phyloP scores from a whole-genome alignment of 805 yeast genomes.

The Candida dendrica region DNA sequence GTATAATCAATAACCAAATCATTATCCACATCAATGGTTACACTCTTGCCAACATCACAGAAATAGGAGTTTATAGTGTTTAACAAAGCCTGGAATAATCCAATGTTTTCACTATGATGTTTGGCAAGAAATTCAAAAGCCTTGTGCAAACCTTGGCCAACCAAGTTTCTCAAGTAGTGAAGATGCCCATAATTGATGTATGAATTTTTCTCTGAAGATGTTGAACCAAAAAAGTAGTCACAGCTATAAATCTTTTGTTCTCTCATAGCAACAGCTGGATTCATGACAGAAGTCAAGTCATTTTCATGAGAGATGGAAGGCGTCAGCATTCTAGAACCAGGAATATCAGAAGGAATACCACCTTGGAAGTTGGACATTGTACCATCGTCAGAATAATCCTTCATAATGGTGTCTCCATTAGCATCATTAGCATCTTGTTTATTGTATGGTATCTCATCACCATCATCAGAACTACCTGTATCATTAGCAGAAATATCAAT shows the following conservation, averaged over 20 bases:
- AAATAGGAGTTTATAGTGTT: constrained; percentile 70
- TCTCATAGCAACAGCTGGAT: constrained; percentile 48
- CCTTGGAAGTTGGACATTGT: constrained; percentile 30
- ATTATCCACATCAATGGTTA: constrained; percentile 50
- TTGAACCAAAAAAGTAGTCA: constrained; percentile 57
- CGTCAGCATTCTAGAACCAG: constrained; percentile 25
- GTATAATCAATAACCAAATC: constrained; percentile 45
- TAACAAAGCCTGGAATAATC: constrained; percentile 52
- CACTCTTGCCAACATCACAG: constrained; percentile 71
- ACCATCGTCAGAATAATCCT: constrained; percentile 36
- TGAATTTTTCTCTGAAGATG: constrained; percentile 34
- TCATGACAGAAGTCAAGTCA: constrained; percentile 38
- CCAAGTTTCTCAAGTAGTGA: constrained; percentile 51
- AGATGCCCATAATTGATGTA: constrained; percentile 41
- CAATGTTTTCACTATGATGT: constrained; percentile 55
- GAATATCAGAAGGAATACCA: constrained; percentile 24
- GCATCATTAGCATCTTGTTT: neutral
- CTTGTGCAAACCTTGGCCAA: constrained; percentile 60
- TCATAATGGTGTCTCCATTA: constrained; percentile 15
- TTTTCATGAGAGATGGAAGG: constrained; percentile 23
- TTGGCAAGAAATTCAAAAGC: constrained; percentile 40
- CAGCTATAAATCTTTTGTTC: constrained; percentile 57
- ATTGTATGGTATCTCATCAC: constrained; percentile 1
- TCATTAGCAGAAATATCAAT: constrained; percentile 11
- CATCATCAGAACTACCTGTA: constrained; percentile 15